Evolutionary conservation across 1,284 basidiomycete genomes (phyloP).

Genomic region (Fomitopsis schrenkii): DNA sequence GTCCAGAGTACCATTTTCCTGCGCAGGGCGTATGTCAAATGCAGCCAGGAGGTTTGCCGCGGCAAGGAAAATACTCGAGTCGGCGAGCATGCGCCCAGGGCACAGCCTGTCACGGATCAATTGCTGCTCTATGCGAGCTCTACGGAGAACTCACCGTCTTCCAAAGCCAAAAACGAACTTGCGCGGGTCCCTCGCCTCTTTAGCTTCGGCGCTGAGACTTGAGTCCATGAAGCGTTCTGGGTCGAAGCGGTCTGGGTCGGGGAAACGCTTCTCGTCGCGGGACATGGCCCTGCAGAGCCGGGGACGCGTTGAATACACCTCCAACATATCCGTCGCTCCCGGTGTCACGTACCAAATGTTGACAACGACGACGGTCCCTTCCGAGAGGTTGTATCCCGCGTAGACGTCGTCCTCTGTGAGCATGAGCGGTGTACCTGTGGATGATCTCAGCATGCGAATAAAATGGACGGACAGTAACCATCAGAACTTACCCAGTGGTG

Average conservation of each 20-base stretch:
- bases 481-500: constrained; percentile 16
- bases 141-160: too few relatives aligned
- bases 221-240: constrained; percentile 17
- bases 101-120: constrained; percentile 14
- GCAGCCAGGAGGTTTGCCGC: constrained; percentile 2
- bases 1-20: not conserved
- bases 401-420: constrained; percentile 18
- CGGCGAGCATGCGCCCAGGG: constrained; percentile 17
- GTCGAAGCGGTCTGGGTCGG: constrained; percentile 18
- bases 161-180: constrained; percentile 16
- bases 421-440: constrained; percentile 19
- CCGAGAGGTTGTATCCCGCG: constrained; percentile 16
- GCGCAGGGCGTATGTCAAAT: not conserved
- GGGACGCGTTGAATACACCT: not conserved
- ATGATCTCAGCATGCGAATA: not conserved
- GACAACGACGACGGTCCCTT: constrained; percentile 19
- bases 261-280: constrained; percentile 14
- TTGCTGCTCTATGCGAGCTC: too few relatives aligned
- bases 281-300: constrained; percentile 18
- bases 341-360: constrained; percentile 19
- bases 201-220: not conserved
- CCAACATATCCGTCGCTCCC: too few relatives aligned
- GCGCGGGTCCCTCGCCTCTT: constrained; percentile 10
- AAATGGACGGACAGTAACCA: too few relatives aligned
- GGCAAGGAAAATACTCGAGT: constrained; percentile 3